Conservation (phyloP, 306 rosid species). For the Lotus japonicus region DNA sequence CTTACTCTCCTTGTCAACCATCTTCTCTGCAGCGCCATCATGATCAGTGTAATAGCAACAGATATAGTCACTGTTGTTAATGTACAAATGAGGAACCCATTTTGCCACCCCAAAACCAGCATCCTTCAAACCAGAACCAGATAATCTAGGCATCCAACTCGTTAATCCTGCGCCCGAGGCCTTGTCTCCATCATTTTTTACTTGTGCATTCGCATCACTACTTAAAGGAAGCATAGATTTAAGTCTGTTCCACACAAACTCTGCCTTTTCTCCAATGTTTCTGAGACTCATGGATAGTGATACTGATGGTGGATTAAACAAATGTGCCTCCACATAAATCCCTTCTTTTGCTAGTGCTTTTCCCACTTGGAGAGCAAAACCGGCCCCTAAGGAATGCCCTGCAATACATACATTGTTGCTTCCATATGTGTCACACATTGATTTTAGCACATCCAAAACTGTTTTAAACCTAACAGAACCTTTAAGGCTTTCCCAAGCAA, state of each 20-base stretch:
- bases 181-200: slow-evolving; percentile 28
- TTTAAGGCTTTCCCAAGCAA: slow-evolving; percentile 94
- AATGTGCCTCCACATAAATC: slow-evolving; percentile 74
- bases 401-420: slow-evolving; percentile 76
- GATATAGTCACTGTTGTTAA: slow-evolving; percentile 81
- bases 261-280: slow-evolving; percentile 68
- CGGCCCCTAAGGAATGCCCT: slow-evolving; percentile 95
- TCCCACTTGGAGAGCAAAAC: slow-evolving; percentile 90
- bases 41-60: slow-evolving; percentile 77
- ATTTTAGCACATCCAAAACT: slow-evolving; percentile 57
- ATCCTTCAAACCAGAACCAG: slow-evolving; percentile 35
- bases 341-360: slow-evolving; percentile 81
- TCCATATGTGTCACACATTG: slow-evolving; percentile 51
- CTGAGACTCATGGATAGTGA: slow-evolving; percentile 68
- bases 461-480: slow-evolving; percentile 77
- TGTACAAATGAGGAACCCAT: slow-evolving; percentile 88
- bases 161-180: slow-evolving; percentile 21
- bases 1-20: slow-evolving; percentile 44
- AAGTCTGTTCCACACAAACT: slow-evolving; percentile 66
- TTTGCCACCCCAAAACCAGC: slow-evolving; percentile 41
- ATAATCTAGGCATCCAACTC: slow-evolving; percentile 48
- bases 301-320: slow-evolving; percentile 95
- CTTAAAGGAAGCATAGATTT: slow-evolving; percentile 65
- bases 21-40: slow-evolving; percentile 34
- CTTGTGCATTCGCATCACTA: slow-evolving; percentile 34